These are phyloP conservation scores for Diaporthe vexans DNA, from an alignment of 2,329 filamentous ascomycete genomes.

Conservation along the genomic window DNA sequence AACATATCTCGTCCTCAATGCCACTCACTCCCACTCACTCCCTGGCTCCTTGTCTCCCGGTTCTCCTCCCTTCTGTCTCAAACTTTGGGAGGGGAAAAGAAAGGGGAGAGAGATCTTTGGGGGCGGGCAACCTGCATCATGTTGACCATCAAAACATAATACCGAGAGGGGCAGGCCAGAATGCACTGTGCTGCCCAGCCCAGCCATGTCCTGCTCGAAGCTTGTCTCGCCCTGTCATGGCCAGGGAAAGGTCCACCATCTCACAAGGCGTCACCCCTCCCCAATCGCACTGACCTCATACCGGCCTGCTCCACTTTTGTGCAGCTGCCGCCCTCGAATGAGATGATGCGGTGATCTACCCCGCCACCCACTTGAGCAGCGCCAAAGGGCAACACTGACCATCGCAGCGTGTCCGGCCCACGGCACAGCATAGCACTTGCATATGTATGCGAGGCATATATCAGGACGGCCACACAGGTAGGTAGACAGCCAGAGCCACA, in stretches of 20 bases:
- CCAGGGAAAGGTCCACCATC: not conserved
- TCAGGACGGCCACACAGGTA: slow-evolving; percentile 3
- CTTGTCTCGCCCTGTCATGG: slow-evolving; percentile 26
- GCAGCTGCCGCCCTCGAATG: slow-evolving; percentile 25
- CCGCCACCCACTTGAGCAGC: slow-evolving; percentile 9
- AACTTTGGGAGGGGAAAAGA: not conserved
- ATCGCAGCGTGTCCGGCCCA: not conserved
- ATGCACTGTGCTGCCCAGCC: slow-evolving; percentile 1
- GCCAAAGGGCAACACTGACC: not conserved
- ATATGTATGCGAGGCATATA: slow-evolving; percentile 20
- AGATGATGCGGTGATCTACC: slow-evolving; percentile 22
- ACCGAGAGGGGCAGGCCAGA: not conserved
- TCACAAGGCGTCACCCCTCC: not conserved
- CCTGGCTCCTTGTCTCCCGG: not conserved
- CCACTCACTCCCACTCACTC: not conserved
- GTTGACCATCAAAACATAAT: not conserved
- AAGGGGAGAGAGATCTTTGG: too few relatives aligned
- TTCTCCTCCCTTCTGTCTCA: not conserved
- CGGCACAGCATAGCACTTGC: too few relatives aligned
- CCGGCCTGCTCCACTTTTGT: slow-evolving; percentile 26
- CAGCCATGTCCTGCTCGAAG: slow-evolving; percentile 16
- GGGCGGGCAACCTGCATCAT: not conserved
- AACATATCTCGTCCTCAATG: not conserved
- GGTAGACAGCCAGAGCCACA: not conserved
- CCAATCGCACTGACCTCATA: slow-evolving; percentile 32